Conservation (phyloP, 2,329 filamentous ascomycete genomes). For the Paraphoma chrysanthemicola region DNA sequence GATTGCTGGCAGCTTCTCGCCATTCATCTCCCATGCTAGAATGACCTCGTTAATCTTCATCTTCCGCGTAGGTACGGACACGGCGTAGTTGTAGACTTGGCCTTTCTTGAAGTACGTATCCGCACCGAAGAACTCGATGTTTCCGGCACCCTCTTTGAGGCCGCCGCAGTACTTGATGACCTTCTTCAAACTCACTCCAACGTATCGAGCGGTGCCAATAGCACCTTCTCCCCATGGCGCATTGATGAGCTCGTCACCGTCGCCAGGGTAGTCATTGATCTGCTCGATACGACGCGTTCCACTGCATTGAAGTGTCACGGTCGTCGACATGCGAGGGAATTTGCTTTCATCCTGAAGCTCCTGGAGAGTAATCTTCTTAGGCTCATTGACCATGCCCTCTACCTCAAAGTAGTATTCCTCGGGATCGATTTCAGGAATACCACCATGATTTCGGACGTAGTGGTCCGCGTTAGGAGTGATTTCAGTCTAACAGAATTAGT, state of each 20-base stretch:
- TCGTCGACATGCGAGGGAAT: constrained; percentile 67
- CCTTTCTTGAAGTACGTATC: constrained; percentile 77
- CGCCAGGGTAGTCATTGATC: constrained; percentile 68
- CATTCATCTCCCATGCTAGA: constrained; percentile 76
- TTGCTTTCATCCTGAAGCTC: constrained; percentile 66
- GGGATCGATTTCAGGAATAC: constrained; percentile 70
- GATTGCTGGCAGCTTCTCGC: constrained; percentile 66
- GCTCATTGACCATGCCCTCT: constrained; percentile 67
- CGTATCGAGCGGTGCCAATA: constrained; percentile 70
- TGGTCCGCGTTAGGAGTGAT: constrained; percentile 69
- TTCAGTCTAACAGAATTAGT: constrained; percentile 46
- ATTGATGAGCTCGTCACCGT: constrained; percentile 66
- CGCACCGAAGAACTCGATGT: constrained; percentile 73
- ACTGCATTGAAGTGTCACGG: constrained; percentile 70
- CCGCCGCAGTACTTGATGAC: constrained; percentile 75
- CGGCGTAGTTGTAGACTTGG: constrained; percentile 70
- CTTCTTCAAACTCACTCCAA: constrained; percentile 71
- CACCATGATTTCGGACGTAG: constrained; percentile 76
- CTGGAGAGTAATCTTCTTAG: constrained; percentile 62
- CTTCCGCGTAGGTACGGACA: constrained; percentile 72
- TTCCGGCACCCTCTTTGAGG: constrained; percentile 60
- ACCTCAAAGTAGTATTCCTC: constrained; percentile 62
- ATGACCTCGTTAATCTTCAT: constrained; percentile 72
- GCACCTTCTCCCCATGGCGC: constrained; percentile 61
- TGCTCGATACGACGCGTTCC: constrained; percentile 75